These are phyloP conservation scores for Sordaria brevicollis DNA, from an alignment of 495 filamentous ascomycete species.

Conservation along the genomic window DNA sequence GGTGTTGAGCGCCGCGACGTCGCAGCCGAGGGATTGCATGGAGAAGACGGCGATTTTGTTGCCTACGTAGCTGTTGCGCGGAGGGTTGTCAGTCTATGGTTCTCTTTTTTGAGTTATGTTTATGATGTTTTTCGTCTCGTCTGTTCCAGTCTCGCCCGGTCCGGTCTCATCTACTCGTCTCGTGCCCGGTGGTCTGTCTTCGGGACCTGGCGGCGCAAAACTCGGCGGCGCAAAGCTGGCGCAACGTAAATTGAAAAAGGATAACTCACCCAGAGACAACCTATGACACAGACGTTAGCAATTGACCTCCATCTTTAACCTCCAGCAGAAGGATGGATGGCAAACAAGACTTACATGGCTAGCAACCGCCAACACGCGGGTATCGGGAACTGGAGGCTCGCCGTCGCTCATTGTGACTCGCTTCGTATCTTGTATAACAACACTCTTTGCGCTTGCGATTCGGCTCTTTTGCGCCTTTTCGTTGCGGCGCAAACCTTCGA, in stretches of 20 bases:
- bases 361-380: conserved; percentile 81
- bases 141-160: conserved; percentile 5
- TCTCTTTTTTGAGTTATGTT: no score
- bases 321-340: not conserved
- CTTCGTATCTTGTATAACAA: no score
- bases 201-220: no score
- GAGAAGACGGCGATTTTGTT: conserved; percentile 92
- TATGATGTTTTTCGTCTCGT: not conserved
- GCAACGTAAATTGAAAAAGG: not conserved
- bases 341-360: conserved; percentile 74
- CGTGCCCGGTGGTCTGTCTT: not conserved
- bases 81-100: no score
- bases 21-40: conserved; percentile 86
- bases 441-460: not conserved
- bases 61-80: conserved; percentile 68
- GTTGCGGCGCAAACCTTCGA: no score
- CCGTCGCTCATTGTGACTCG: conserved; percentile 26
- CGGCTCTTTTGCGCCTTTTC: not conserved
- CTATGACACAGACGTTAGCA: conserved; percentile 37
- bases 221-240: no score
- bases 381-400: conserved; percentile 60
- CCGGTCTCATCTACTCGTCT: not conserved
- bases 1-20: conserved; percentile 87
- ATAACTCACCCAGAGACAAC: conserved; percentile 67
- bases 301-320: conserved; percentile 5